phyloP scores from a whole-genome alignment of 176 grass and related monocot species.

The Bromus sterilis region DNA sequence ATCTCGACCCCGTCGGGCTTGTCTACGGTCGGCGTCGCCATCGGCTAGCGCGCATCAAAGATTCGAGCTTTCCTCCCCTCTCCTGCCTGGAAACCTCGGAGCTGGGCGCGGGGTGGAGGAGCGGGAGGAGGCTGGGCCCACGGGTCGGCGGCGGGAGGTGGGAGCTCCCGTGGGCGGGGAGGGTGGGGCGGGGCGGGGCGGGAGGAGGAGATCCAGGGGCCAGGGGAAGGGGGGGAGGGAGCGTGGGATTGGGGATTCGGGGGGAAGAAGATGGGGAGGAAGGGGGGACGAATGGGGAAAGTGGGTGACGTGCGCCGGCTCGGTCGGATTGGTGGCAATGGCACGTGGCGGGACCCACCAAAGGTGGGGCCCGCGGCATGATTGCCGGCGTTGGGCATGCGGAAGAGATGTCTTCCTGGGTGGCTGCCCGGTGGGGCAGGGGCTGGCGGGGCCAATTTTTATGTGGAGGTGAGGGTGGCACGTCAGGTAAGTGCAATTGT shows the following conservation, averaged over 20 bases:
- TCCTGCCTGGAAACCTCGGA: slow-evolving; percentile 13
- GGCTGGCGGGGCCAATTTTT: not conserved
- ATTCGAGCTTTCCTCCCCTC: slow-evolving; percentile 12
- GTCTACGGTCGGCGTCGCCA: slow-evolving; percentile 26
- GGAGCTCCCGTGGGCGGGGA: slow-evolving; percentile 18
- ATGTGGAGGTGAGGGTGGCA: not conserved
- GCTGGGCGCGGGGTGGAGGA: not conserved
- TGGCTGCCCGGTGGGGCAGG: not conserved
- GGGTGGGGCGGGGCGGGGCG: not conserved
- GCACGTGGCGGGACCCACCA: slow-evolving; percentile 34
- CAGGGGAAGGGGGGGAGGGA: not conserved
- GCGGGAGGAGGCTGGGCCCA: not conserved
- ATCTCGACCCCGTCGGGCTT: slow-evolving; percentile 58
- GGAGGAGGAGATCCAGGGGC: slow-evolving; percentile 25
- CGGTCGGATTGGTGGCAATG: slow-evolving; percentile 44
- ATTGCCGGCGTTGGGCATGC: slow-evolving; percentile 22
- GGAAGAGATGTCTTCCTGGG: not conserved
- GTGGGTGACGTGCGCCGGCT: slow-evolving; percentile 39
- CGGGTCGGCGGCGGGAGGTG: not conserved
- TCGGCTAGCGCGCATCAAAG: slow-evolving; percentile 37
- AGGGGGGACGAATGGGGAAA: slow-evolving; percentile 22
- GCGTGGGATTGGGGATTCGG: slow-evolving; percentile 18
- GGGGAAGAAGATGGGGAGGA: slow-evolving; percentile 25
- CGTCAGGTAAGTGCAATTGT: not conserved
- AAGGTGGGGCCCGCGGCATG: not conserved